Evolutionary conservation across 345 rosid species (phyloP), one percentile per base, ranked within the genome.

Genomic region (Heritiera littoralis): DNA sequence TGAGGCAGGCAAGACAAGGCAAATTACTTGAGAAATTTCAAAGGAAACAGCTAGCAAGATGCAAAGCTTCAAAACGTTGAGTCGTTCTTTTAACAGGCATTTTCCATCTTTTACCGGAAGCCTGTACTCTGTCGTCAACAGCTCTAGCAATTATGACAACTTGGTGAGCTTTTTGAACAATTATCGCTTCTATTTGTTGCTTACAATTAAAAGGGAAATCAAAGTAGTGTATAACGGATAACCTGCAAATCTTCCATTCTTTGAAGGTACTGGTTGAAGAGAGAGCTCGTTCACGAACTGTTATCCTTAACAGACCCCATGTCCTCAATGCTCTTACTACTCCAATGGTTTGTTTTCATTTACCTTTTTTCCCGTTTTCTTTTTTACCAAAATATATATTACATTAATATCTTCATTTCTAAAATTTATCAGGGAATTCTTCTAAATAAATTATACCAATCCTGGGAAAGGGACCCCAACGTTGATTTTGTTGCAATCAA

Each of bases 271-370:
- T 64, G 11, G 78, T 81, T 66, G 81, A 81, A n/a, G 75, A 48
- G 35, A 46, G 38, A 20, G 73, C 32, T 13, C 23, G 73, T 49
- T 81, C 84, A 66, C 14, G 81, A 77, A 77, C 64, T 55, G 75
- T 78, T 15, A 73, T 38, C 11, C 84, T 81, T 43, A 77, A 81
- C 48, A 81, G 81, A 73, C 84, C 81, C 52, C 61, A 32, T 55
- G 78, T 58, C 48, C 78, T 81, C 2, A 81, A 81, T 58, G 80
- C 84, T 81, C 70, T 81, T 9, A 73, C 48, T 6, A 58, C 64
- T 56, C 75, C 75, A 48, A 81, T 73, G 78, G 84, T 72, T 30
- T 14, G 7, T 43, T 43, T 6, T 43, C 6, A 0, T 6, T 6
- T 41, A 41, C 5, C 43, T 0, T 3, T 41, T 41, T 41, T 41